phyloP scores from a whole-genome alignment of 352 stramenopile species.

The Phytophthora kernoviae region DNA sequence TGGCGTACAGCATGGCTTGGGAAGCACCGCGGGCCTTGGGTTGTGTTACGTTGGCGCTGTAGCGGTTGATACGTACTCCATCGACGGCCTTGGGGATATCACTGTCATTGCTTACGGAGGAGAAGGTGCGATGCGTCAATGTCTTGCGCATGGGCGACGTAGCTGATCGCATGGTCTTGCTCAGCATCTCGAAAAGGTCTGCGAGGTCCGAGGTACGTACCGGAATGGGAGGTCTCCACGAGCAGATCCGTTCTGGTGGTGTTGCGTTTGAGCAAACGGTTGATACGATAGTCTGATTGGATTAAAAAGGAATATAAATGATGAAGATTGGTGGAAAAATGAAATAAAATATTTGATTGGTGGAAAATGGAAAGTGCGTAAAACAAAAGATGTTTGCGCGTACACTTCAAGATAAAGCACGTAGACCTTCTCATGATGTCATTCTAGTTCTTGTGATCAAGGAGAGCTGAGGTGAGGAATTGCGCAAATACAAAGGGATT shows the following conservation, averaged over 20 bases:
- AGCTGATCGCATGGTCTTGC: constrained; percentile 26
- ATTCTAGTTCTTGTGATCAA: no score
- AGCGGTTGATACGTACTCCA: constrained; percentile 76
- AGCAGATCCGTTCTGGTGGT: constrained; percentile 1
- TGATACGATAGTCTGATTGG: no score
- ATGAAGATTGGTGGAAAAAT: no score
- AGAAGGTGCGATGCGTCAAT: constrained; percentile 31
- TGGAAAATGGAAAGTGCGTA: no score
- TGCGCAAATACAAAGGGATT: no score
- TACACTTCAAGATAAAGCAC: no score
- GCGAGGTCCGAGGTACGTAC: not conserved
- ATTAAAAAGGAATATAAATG: no score
- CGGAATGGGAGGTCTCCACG: not conserved
- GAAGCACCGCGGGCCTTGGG: constrained; percentile 96
- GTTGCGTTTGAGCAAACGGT: not conserved
- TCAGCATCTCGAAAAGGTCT: constrained; percentile 32
- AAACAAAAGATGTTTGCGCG: no score
- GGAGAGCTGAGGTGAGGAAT: no score
- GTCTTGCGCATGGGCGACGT: constrained; percentile 22
- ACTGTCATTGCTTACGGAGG: constrained; percentile 5
- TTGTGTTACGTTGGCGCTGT: constrained; percentile 92
- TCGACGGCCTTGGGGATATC: constrained; percentile 24
- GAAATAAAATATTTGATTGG: no score
- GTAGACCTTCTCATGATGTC: no score
- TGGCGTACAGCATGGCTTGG: constrained; percentile 99